phyloP scores from a whole-genome alignment of 78 protist species.

The slime mould (Dictyostelium discoideum) region dicty_2.7 NC_007089.4:3265501-3266000 shows the following conservation, averaged over 20 bases:
- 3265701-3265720: not conserved
- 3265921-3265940: not conserved
- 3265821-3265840: not conserved
- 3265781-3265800: not conserved
- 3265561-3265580: not conserved
- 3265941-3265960: not conserved
- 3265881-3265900: not conserved
- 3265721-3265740: not conserved
- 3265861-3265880: not conserved
- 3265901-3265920: not conserved
- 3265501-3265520: too few relatives aligned
- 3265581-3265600: not conserved
- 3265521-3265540: too few relatives aligned
- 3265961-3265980: too few relatives aligned
- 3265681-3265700: not conserved
- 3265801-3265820: not conserved
- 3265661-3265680: not conserved
- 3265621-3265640: not conserved
- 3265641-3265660: not conserved
- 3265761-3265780: not conserved
- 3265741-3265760: not conserved
- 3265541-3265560: not conserved
- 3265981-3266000: not conserved
- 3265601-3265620: not conserved
- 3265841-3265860: not conserved